A percentile compares a stretch with the other conserved stretches of the same genome.
Evolutionary conservation across 495 filamentous ascomycete species (phyloP).

Genomic region (Aspergillus taichungensis): DNA sequence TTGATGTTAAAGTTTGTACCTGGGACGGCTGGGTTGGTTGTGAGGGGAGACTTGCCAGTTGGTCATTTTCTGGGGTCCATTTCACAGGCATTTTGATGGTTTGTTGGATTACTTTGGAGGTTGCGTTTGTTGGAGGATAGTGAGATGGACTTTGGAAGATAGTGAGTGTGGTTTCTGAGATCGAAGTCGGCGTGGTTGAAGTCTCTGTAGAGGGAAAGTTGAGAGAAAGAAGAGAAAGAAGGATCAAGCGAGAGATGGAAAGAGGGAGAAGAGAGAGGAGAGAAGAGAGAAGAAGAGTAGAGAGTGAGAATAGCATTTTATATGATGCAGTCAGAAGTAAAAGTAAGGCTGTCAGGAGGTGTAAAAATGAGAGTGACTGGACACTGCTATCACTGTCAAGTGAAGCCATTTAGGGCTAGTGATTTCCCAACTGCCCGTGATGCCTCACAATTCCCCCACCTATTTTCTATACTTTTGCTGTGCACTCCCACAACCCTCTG

Average conservation of each 20-base stretch:
- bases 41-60: constrained; percentile 21
- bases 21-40: neutral
- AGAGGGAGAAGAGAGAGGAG: neutral
- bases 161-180: neutral
- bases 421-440: too few species aligned
- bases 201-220: neutral
- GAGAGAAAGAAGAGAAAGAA: neutral
- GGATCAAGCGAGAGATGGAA: neutral
- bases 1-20: neutral
- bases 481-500: too few species aligned
- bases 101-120: neutral
- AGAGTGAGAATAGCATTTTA: neutral
- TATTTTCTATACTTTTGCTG: too few species aligned
- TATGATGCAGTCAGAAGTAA: neutral
- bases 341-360: neutral
- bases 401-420: too few species aligned
- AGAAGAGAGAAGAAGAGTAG: neutral
- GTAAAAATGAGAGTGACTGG: too few species aligned
- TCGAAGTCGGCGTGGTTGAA: neutral
- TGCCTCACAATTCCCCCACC: too few species aligned
- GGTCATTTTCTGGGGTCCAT: constrained; percentile 33
- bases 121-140: too few species aligned
- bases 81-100: constrained; percentile 30
- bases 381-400: too few species aligned
- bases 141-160: neutral